phyloP scores from a whole-genome alignment of 2,329 filamentous ascomycete species.

The Bipolaris gigantea region DNA sequence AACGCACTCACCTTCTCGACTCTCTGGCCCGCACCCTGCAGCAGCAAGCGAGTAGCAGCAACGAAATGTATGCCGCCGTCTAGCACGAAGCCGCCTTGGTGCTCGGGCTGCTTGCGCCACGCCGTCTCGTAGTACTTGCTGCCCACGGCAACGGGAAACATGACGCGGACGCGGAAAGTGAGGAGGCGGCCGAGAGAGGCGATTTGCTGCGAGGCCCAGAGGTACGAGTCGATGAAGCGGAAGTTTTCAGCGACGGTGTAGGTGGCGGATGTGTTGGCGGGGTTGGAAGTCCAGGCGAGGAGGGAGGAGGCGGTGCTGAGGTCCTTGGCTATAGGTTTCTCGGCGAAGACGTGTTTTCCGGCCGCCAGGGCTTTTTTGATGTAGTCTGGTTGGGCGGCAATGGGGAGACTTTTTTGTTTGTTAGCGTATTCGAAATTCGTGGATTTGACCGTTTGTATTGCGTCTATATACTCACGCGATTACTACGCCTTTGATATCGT shows the following conservation, averaged over 20 bases:
- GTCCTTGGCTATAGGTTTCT: conserved; percentile 69
- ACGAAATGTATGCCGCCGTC: conserved; percentile 75
- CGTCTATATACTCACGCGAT: conserved; percentile 49
- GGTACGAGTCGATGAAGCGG: conserved; percentile 62
- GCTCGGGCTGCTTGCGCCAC: conserved; percentile 69
- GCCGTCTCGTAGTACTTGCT: conserved; percentile 60
- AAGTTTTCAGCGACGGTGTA: conserved; percentile 69
- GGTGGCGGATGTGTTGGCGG: conserved; percentile 47
- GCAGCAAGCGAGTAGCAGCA: conserved; percentile 63
- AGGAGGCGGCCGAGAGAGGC: conserved; percentile 58
- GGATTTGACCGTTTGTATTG: too few relatives aligned
- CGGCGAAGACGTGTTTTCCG: conserved; percentile 70
- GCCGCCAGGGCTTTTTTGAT: conserved; percentile 63
- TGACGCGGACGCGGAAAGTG: conserved; percentile 56
- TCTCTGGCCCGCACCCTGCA: conserved; percentile 51
- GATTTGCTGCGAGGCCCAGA: conserved; percentile 55
- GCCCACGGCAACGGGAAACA: conserved; percentile 51
- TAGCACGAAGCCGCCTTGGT: conserved; percentile 76
- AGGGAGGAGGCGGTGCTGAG: conserved; percentile 55
- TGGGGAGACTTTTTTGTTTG: conserved; percentile 56
- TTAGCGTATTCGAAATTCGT: too few relatives aligned
- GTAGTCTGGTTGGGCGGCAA: conserved; percentile 60
- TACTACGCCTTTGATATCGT: conserved; percentile 60
- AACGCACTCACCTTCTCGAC: conserved; percentile 57
- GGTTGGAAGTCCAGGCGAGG: conserved; percentile 49